phyloP scores from a whole-genome alignment of 2,329 filamentous ascomycete genomes.

The Didymella arachidicola region DNA sequence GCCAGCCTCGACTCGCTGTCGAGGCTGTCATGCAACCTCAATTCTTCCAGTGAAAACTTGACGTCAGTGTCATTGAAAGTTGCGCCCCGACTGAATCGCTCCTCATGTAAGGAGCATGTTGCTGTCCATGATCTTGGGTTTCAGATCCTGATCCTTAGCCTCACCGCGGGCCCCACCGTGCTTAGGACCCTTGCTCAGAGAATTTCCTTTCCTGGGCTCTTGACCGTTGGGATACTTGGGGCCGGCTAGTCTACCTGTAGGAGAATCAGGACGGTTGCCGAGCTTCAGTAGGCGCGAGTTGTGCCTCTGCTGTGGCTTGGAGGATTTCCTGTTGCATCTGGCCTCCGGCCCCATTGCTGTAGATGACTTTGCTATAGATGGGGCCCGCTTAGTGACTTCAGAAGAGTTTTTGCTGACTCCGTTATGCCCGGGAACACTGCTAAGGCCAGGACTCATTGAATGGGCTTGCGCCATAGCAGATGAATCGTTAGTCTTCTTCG shows the following conservation, averaged over 20 bases:
- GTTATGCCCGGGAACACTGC: neutral
- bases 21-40: neutral
- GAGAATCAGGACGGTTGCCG: neutral
- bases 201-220: neutral
- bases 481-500: neutral
- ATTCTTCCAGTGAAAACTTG: neutral
- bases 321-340: neutral
- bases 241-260: neutral
- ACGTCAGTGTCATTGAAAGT: neutral
- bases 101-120: neutral
- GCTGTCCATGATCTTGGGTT: neutral
- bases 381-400: neutral
- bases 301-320: neutral
- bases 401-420: neutral
- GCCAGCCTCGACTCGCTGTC: neutral
- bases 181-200: conserved; percentile 1
- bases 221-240: neutral
- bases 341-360: neutral
- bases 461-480: neutral
- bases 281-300: neutral
- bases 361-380: neutral
- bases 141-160: neutral
- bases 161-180: neutral
- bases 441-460: neutral
- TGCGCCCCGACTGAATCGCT: neutral